Evolutionary conservation across 2,329 filamentous ascomycete species (phyloP).

Genomic region (Aciculosporium take): DNA sequence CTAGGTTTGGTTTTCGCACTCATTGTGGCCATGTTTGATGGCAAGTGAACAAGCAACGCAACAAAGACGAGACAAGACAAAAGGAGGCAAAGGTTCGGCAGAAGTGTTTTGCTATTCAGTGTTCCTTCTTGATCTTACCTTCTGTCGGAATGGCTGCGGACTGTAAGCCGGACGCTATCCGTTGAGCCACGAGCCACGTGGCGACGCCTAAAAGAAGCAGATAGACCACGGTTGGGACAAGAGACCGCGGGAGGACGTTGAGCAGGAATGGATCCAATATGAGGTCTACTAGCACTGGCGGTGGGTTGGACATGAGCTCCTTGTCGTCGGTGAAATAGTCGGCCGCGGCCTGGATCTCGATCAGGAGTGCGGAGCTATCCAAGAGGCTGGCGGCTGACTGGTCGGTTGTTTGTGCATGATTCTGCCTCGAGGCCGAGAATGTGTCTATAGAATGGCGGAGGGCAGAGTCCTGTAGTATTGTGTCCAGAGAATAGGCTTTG

Average conservation of each 20-base stretch:
- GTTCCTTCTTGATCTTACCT: constrained; percentile 24
- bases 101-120: constrained; percentile 9
- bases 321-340: constrained; percentile 71
- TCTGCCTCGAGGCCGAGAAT: constrained; percentile 41
- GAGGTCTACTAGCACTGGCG: constrained; percentile 61
- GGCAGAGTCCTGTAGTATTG: constrained; percentile 46
- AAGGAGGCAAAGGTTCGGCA: neutral
- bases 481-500: constrained; percentile 44
- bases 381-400: neutral
- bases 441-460: constrained; percentile 50
- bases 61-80: neutral
- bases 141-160: constrained; percentile 13
- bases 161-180: constrained; percentile 15
- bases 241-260: constrained; percentile 65
- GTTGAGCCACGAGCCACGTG: constrained; percentile 29
- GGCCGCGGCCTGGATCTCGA: constrained; percentile 62
- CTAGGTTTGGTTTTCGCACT: constrained; percentile 3
- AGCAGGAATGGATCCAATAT: constrained; percentile 77
- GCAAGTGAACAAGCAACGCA: neutral
- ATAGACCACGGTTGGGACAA: constrained; percentile 59
- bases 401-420: neutral
- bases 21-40: neutral
- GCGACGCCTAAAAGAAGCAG: constrained; percentile 44
- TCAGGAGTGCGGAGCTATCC: constrained; percentile 42
- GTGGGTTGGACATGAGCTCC: constrained; percentile 60